These are phyloP conservation scores for Neurospora sp. DNA, from an alignment of 495 filamentous ascomycete genomes.

Conservation along the genomic window DNA sequence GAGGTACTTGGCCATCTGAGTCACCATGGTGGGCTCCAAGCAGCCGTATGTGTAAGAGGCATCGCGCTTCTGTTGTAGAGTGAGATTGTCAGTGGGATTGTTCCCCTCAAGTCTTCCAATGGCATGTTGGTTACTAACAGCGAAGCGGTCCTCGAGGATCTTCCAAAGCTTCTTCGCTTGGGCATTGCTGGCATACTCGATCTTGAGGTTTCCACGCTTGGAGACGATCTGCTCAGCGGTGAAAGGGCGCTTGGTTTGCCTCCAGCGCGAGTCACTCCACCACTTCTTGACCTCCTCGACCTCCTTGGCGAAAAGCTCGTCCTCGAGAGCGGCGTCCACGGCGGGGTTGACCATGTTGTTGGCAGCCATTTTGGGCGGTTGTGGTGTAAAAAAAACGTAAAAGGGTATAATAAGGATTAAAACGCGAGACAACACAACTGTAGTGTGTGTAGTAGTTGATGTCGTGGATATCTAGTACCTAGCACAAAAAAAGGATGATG, in stretches of 20 bases:
- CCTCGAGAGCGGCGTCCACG: conserved; percentile 59
- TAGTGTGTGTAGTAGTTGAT: background rate
- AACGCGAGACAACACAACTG: background rate
- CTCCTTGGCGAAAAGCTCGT: conserved; percentile 68
- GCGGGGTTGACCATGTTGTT: conserved; percentile 44
- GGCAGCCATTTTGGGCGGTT: conserved; percentile 37
- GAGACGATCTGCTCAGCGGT: conserved; percentile 94
- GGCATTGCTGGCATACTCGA: conserved; percentile 81
- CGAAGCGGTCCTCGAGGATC: conserved; percentile 75
- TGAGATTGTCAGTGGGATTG: background rate
- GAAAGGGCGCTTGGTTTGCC: conserved; percentile 83
- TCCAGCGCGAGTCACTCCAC: conserved; percentile 90
- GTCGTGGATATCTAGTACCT: background rate
- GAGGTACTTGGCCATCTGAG: conserved; percentile 97
- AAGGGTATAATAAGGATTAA: background rate
- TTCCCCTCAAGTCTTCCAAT: background rate
- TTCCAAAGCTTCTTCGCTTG: conserved; percentile 92
- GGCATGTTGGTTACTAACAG: background rate
- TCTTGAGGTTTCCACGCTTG: conserved; percentile 84
- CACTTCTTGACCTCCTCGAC: conserved; percentile 82
- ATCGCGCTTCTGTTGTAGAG: conserved; percentile 52
- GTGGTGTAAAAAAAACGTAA: background rate
- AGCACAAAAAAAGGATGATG: background rate
- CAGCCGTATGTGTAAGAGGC: conserved; percentile 94
- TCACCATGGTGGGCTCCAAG: conserved; percentile 94